phyloP scores from a whole-genome alignment of 2,329 filamentous ascomycete species.

The Dactylellina haptotyla region DNA sequence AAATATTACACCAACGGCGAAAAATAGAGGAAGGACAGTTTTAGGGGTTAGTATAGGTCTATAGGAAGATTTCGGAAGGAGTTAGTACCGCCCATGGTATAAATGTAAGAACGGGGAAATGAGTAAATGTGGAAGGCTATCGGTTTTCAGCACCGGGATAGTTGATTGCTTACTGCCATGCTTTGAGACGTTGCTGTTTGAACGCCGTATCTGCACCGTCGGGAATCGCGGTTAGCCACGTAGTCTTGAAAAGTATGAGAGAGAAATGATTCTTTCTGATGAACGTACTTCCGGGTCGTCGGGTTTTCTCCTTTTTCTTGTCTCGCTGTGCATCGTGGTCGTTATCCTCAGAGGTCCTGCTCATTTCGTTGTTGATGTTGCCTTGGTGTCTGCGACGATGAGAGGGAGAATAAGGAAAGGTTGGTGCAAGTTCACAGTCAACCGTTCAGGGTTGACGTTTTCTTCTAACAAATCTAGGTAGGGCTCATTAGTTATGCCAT shows the following conservation, averaged over 20 bases:
- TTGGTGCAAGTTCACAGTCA: too few relatives aligned
- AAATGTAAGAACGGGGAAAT: background rate
- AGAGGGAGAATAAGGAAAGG: too few relatives aligned
- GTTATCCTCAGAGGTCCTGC: conserved; percentile 57
- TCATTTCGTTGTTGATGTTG: conserved; percentile 29
- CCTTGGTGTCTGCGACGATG: background rate
- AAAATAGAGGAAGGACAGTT: conserved; percentile 90
- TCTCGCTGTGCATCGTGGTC: conserved; percentile 58
- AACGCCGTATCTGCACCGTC: conserved; percentile 83
- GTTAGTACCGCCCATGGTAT: background rate
- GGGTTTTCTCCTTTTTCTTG: conserved; percentile 87
- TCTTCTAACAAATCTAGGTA: too few relatives aligned
- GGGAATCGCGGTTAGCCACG: too few relatives aligned
- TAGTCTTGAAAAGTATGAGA: conserved; percentile 8
- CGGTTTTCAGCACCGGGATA: background rate
- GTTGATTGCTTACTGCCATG: conserved; percentile 83
- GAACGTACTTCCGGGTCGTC: conserved; percentile 81
- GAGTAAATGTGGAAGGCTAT: background rate
- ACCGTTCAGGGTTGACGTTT: too few relatives aligned
- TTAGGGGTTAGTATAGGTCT: conserved; percentile 95
- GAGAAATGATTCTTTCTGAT: background rate
- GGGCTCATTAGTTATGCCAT: too few relatives aligned
- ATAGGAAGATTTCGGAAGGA: conserved; percentile 37
- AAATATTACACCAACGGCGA: conserved; percentile 88
- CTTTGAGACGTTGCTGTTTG: conserved; percentile 93